These are phyloP conservation scores for Globisporangium sylvaticum DNA, from an alignment of 352 stramenopile genomes.

Conservation along the genomic window DNA sequence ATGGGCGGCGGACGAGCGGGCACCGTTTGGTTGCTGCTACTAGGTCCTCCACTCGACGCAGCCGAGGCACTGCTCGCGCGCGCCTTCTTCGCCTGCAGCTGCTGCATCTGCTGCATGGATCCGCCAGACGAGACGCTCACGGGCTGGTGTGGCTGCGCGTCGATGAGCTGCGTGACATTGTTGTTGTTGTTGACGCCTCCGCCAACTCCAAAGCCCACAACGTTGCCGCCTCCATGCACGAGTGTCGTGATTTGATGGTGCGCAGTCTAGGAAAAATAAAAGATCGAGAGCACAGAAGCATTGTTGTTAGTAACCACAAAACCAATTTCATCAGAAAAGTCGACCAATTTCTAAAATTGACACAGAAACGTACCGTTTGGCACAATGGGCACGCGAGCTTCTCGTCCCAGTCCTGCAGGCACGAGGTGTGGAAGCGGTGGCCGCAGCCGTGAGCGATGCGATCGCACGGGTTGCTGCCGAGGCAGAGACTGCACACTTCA, in stretches of 20 bases:
- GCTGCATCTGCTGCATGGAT: slow-evolving; percentile 15
- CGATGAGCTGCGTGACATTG: slow-evolving; percentile 5
- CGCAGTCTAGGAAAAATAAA: slow-evolving; percentile 6
- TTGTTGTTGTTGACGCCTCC: neutral
- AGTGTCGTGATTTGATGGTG: slow-evolving; percentile 17
- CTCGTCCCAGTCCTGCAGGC: slow-evolving; percentile 64
- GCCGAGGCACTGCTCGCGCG: neutral
- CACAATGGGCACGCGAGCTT: slow-evolving; percentile 48
- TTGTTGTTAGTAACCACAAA: slow-evolving; percentile 6
- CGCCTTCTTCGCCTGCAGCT: slow-evolving; percentile 6
- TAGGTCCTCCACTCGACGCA: neutral
- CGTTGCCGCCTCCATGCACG: neutral
- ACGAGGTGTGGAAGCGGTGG: slow-evolving; percentile 65
- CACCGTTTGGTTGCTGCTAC: neutral
- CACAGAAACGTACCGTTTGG: slow-evolving; percentile 27
- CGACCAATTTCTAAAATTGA: neutral
- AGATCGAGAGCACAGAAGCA: slow-evolving; percentile 1
- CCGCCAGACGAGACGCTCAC: slow-evolving; percentile 19
- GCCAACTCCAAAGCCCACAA: slow-evolving; percentile 1
- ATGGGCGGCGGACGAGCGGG: slow-evolving; percentile 40
- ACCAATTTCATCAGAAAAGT: neutral
- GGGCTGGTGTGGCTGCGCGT: slow-evolving; percentile 12
- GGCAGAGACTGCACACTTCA: slow-evolving; percentile 40
- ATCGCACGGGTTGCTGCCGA: slow-evolving; percentile 38
- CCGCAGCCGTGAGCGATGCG: slow-evolving; percentile 50